Percentiles rank a stretch among this genome's conserved stretches.
Evolutionary conservation across 768 basidiomycete species (phyloP).

Genomic region (Termitomyces sp.): DNA sequence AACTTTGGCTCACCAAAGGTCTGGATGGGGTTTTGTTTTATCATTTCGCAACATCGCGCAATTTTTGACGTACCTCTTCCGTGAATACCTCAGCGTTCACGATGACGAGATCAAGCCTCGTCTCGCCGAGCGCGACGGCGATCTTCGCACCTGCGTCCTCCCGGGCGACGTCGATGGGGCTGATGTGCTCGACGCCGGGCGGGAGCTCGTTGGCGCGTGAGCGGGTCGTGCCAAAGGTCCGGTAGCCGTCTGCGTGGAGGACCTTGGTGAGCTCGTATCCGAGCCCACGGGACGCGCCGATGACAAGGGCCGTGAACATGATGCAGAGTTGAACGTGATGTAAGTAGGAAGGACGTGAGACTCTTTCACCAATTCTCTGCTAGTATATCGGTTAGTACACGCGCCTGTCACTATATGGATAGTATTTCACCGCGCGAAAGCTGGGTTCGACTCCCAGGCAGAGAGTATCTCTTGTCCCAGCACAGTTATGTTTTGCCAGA

Average conservation of each 20-base stretch:
- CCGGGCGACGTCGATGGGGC: conserved; percentile 27
- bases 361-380: no score
- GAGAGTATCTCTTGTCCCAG: no score
- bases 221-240: conserved; percentile 34
- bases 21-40: no score
- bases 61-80: conserved; percentile 33
- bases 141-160: conserved; percentile 29
- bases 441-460: no score
- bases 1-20: conserved; percentile 30
- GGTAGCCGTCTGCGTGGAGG: conserved; percentile 17
- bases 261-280: conserved; percentile 30
- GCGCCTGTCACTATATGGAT: no score
- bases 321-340: not conserved
- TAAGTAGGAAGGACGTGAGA: no score
- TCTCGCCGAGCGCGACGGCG: conserved; percentile 25
- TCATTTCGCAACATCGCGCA: no score
- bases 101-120: conserved; percentile 27
- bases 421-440: no score
- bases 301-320: conserved; percentile 27
- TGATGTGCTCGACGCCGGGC: conserved; percentile 27
- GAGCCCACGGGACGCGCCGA: conserved; percentile 41
- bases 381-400: no score
- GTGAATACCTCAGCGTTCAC: conserved; percentile 34
- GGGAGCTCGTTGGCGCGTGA: conserved; percentile 22
- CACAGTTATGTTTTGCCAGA: no score